Base-by-base conservation (phyloP, 169 alveolate genomes). In the Nephromyces sp. region DNA sequence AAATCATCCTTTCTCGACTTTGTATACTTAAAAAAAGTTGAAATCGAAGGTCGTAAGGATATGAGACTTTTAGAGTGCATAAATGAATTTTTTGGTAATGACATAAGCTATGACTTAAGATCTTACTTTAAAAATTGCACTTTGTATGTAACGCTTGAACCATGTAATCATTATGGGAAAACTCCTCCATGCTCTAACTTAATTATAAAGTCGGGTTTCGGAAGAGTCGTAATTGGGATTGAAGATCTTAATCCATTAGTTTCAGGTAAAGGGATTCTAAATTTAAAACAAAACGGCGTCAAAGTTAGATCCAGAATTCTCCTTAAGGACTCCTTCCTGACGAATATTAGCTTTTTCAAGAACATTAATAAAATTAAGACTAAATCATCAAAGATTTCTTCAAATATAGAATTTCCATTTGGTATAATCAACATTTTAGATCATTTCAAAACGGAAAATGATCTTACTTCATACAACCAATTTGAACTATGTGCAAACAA, bases 141-240 rank as follows among this genome's bases (percentile, higher is more conserved):
- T 24, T 62, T 64, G 52, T 70, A 70, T 31, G 77, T 70, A 1
- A 53, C 66, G 4, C 52, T 70, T 21, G 77, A 70, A 64, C 77
- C 77, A 32, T 70, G 77, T 15, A 52, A 53, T 1, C 77, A 70
- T 34, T 28, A 52, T 27, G 77, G 77, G 15, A 24, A 57, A 5
- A 70, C 77, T 27, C 77, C 77, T 0, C 77, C 77, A 21, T 70
- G 77, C 74, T 53, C 62, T 6, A 34, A 70, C 4, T 43, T 6
- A 0, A 27, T 70, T 22, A 52, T 70, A 1, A 33, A 52, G 0
- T 67, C 35, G 2, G 57, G 52, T 6, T 57, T 70, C 1, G 74
- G 29, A 1, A 0, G 74, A 32, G 77, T 70, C 6, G 77, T 70
- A 33, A 57, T 31, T 27, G 77, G 73, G 15, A 1, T 52, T 24